Evolutionary conservation across 768 basidiomycete genomes (phyloP), one percentile per base, ranked within the genome.

Genomic region (Trametes sanguinea): DNA sequence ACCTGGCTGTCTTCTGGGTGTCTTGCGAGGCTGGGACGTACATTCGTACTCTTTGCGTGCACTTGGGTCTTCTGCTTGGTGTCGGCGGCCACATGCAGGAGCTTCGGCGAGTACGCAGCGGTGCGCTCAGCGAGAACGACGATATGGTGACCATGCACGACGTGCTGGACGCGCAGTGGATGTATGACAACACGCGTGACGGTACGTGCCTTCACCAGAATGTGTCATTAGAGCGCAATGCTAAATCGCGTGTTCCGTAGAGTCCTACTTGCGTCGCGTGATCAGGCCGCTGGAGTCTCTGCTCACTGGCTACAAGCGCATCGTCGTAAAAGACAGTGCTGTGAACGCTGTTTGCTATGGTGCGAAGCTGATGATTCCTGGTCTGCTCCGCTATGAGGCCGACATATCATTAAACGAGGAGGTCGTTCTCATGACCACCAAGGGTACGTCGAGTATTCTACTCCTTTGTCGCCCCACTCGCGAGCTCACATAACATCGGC

Each of bases 71-170:
- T 54, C 63, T 99, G 44, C 80, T 98, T 40, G 97, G 97, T 63
- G 96, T 98, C 32, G 97, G 97, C 27, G 97, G 95, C n/a, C 97
- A 99, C 76, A 99, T 99, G 97, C 96, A 99, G 78, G 97, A 99
- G 75, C 83, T 99, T 61, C 83, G 97, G 68, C 81, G 97, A 69
- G 96, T 98, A 13, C 81, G 97, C 66, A 93, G 90, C 72, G 97
- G 97, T 69, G 96, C 95, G 51, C 89, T 98, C 85, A 92, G 90
- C 51, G 97, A 99, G 79, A 95, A 93, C 73, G 96, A 98, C 72
- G 95, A 95, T 68, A 94, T 98, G 70, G 97, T 98, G 62, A 95
- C 96, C 22, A 99, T 99, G 97, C 97, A 99, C 77, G 97, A 99
- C 73, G 96, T 99, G 32, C 78, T 99, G 77, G 97, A 99, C 75